phyloP scores from a whole-genome alignment of 2,329 filamentous ascomycete genomes.

The Neurospora sp. region DNA sequence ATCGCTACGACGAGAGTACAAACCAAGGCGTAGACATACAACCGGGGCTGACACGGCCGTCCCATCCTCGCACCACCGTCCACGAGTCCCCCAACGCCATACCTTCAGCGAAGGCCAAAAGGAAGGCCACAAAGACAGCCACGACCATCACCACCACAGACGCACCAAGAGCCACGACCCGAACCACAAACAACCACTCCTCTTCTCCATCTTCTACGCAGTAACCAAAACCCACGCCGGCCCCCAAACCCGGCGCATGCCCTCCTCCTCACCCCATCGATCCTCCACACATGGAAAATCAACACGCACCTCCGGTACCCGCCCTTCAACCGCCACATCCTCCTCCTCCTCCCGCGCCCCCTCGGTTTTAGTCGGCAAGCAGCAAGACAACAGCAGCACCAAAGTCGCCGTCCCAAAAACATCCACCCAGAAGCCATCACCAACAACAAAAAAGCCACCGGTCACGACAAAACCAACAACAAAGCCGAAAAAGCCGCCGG shows the following conservation, averaged over 20 bases:
- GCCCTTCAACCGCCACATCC: background rate
- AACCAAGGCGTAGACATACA: background rate
- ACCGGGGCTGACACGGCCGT: background rate
- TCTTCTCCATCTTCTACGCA: background rate
- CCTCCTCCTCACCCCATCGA: background rate
- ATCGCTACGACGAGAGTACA: background rate
- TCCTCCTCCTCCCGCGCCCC: background rate
- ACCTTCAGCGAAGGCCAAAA: background rate
- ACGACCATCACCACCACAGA: background rate
- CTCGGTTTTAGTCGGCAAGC: background rate
- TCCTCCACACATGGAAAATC: background rate
- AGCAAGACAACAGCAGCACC: background rate
- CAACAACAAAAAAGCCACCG: background rate
- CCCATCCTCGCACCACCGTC: background rate
- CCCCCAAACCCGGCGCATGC: background rate
- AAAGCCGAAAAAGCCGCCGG: slow-evolving; percentile 7
- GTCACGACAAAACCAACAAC: background rate
- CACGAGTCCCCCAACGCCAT: background rate
- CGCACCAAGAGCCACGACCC: background rate
- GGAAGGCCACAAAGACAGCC: background rate
- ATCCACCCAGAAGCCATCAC: background rate
- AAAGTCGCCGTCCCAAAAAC: background rate
- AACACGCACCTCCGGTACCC: background rate
- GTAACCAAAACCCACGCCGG: background rate
- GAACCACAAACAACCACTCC: background rate